Percentiles rank a stretch among this genome's conserved stretches.
Conservation (phyloP, 139 green algal genomes). For the Chlorella sp. region DNA sequence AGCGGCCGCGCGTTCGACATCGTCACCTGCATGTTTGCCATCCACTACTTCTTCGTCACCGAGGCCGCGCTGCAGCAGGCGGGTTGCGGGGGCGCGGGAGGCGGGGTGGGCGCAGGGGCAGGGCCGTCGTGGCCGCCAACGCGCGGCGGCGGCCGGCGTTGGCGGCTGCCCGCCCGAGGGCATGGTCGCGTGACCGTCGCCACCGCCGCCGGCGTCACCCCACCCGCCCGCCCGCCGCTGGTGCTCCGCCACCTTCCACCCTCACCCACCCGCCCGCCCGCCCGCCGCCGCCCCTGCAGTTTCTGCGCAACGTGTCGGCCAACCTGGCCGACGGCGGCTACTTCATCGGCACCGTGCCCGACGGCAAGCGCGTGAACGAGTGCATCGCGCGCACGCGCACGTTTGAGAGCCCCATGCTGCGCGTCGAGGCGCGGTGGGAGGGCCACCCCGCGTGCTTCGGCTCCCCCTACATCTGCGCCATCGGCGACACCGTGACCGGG, state of each 20-base stretch:
- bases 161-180: too few species aligned
- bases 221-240: too few species aligned
- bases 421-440: slow-evolving; percentile 67
- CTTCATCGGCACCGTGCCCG: slow-evolving; percentile 84
- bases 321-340: slow-evolving; percentile 84
- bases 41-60: slow-evolving; percentile 93
- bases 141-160: too few species aligned
- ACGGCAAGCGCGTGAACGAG: slow-evolving; percentile 69
- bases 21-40: slow-evolving; percentile 93
- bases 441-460: slow-evolving; percentile 57
- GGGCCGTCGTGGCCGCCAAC: too few species aligned
- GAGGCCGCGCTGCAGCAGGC: slow-evolving; percentile 60
- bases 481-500: slow-evolving; percentile 81
- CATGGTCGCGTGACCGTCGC: too few species aligned
- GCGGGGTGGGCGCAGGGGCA: too few species aligned
- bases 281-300: slow-evolving; percentile 8
- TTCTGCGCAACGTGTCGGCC: slow-evolving; percentile 82
- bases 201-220: too few species aligned
- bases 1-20: slow-evolving; percentile 60
- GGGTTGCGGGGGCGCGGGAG: background rate
- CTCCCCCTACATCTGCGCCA: slow-evolving; percentile 70
- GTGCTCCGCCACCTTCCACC: too few species aligned
- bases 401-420: slow-evolving; percentile 58
- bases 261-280: background rate
- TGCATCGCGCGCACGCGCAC: slow-evolving; percentile 16